Evolutionary conservation across 495 filamentous ascomycete species (phyloP).

Genomic region (Poronia punctata): DNA sequence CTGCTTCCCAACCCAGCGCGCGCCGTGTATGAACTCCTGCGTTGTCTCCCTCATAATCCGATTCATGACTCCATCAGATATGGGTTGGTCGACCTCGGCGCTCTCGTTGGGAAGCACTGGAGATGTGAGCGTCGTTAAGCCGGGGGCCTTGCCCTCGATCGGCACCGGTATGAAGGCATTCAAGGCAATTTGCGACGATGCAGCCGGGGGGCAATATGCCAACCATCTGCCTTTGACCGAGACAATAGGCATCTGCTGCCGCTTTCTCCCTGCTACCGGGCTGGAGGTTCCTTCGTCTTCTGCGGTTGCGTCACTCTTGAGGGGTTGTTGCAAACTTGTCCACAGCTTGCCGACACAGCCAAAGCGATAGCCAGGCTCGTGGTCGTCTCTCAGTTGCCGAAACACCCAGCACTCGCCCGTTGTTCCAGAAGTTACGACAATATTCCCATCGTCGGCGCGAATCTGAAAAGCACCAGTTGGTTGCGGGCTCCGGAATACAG

Average conservation of each 20-base stretch:
- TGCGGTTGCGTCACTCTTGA: constrained; percentile 37
- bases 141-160: constrained; percentile 50
- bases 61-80: constrained; percentile 74
- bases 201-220: constrained; percentile 69
- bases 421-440: constrained; percentile 67
- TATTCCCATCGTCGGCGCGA: constrained; percentile 55
- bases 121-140: constrained; percentile 61
- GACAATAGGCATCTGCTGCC: constrained; percentile 57
- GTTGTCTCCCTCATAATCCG: constrained; percentile 81
- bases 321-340: constrained; percentile 63
- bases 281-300: constrained; percentile 37
- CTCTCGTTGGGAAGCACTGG: constrained; percentile 69
- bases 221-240: constrained; percentile 77
- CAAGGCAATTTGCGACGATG: constrained; percentile 62
- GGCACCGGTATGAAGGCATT: constrained; percentile 48
- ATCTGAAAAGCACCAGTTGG: constrained; percentile 66
- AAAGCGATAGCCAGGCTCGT: constrained; percentile 43
- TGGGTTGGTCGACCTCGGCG: constrained; percentile 69
- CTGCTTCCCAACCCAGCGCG: constrained; percentile 79
- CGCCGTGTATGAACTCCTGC: constrained; percentile 83
- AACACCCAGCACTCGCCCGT: constrained; percentile 86
- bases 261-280: constrained; percentile 29
- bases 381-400: constrained; percentile 26
- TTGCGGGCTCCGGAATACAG: constrained; percentile 50
- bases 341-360: constrained; percentile 72